A percentile compares a stretch with the other conserved stretches of the same genome.
Evolutionary conservation across 805 yeast genomes (phyloP).

Genomic region (Blastobotrys terrestris): DNA sequence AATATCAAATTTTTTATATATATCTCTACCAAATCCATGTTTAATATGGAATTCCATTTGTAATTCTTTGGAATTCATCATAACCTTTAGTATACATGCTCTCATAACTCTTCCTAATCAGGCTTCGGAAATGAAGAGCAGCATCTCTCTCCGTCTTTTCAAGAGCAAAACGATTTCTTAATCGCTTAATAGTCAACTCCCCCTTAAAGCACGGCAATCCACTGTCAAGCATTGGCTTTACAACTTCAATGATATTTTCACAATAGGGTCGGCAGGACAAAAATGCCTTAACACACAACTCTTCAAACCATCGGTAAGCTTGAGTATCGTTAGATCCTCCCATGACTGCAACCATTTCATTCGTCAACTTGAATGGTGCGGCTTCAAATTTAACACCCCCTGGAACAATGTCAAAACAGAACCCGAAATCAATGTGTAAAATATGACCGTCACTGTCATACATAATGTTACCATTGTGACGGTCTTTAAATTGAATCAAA

Average conservation of each 20-base stretch:
- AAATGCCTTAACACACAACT: constrained; percentile 87
- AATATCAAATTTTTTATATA: background rate
- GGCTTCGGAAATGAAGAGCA: constrained; percentile 62
- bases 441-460: constrained; percentile 92
- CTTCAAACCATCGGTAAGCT: constrained; percentile 91
- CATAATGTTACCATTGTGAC: constrained; percentile 98
- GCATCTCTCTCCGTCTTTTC: constrained; percentile 80
- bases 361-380: constrained; percentile 95
- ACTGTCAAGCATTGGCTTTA: constrained; percentile 87
- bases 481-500: constrained; percentile 84
- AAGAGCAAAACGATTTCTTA: constrained; percentile 75
- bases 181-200: constrained; percentile 65
- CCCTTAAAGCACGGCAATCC: constrained; percentile 96
- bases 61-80: constrained; percentile 93
- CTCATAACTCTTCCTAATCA: constrained; percentile 77
- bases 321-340: constrained; percentile 86
- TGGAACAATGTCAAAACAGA: constrained; percentile 97
- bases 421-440: constrained; percentile 95
- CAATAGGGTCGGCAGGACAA: constrained; percentile 82
- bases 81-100: constrained; percentile 88
- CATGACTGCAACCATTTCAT: constrained; percentile 92
- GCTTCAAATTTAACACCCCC: constrained; percentile 98
- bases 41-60: constrained; percentile 94
- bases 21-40: constrained; percentile 11
- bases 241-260: constrained; percentile 78